Conservation (phyloP, 495 filamentous ascomycete species). For the Lepraria neglecta region DNA sequence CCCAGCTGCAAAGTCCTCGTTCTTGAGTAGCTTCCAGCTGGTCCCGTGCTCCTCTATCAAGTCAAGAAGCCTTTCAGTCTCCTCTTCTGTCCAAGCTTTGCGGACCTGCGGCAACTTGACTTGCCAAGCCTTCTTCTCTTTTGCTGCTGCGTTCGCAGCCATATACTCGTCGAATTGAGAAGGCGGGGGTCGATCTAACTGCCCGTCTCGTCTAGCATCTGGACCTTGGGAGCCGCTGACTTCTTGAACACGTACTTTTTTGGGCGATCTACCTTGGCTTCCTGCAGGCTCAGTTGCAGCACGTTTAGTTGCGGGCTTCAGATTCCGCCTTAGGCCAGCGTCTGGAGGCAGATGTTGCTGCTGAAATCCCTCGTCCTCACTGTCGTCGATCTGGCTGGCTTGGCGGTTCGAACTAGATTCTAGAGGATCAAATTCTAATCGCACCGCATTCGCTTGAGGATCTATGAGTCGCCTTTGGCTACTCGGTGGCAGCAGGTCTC, state of each 20-base stretch:
- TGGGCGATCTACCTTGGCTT: conserved; percentile 6
- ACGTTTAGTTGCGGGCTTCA: conserved; percentile 17
- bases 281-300: conserved; percentile 4
- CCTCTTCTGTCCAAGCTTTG: conserved; percentile 41
- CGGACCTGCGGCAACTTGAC: conserved; percentile 39
- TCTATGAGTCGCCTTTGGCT: conserved; percentile 34
- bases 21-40: conserved; percentile 50
- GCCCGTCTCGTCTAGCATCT: conserved; percentile 7
- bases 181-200: background rate
- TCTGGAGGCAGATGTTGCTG: conserved; percentile 20
- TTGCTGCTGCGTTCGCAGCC: conserved; percentile 20
- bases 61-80: conserved; percentile 45
- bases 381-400: conserved; percentile 15
- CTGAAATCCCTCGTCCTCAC: conserved; percentile 31
- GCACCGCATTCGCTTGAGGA: conserved; percentile 33
- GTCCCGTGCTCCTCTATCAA: conserved; percentile 44
- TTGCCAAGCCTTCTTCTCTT: conserved; percentile 6
- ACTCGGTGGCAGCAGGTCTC: conserved; percentile 1
- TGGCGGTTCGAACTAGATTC: background rate
- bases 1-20: conserved; percentile 22
- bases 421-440: conserved; percentile 25
- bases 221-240: background rate
- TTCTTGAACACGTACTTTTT: conserved; percentile 13
- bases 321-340: conserved; percentile 9
- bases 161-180: conserved; percentile 19